Evolutionary conservation across 2,329 filamentous ascomycete genomes (phyloP).

Genomic region (Fusarium siculi): DNA sequence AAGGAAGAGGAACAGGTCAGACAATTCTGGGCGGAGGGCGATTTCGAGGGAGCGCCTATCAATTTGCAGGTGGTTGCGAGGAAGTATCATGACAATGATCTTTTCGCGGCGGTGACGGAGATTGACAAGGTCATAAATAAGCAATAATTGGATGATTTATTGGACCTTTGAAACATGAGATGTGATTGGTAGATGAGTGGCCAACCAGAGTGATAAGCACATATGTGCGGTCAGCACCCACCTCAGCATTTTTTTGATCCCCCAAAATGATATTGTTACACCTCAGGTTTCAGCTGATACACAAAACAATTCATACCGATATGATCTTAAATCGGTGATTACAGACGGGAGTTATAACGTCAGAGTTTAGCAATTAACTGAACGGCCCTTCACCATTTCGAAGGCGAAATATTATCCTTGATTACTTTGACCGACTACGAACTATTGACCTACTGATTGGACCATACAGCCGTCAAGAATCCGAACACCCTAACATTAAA

Average conservation of each 20-base stretch:
- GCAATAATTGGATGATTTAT: background rate
- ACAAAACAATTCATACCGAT: fast-evolving
- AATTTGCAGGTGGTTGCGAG: constrained; percentile 49
- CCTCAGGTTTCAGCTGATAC: fast-evolving
- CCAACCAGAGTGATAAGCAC: background rate
- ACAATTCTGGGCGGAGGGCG: constrained; percentile 46
- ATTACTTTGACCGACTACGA: background rate
- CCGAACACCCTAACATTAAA: too few relatives aligned
- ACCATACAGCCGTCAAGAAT: too few relatives aligned
- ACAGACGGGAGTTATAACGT: fast-evolving
- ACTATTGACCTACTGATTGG: background rate
- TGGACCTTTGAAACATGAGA: background rate
- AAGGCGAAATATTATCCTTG: background rate
- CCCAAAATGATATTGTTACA: fast-evolving
- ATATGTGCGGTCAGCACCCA: background rate
- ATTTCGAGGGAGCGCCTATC: constrained; percentile 51
- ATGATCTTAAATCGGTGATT: fast-evolving
- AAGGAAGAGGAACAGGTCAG: constrained; percentile 37
- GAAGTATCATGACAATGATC: constrained; percentile 47
- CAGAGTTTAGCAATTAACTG: fast-evolving
- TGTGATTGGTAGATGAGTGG: background rate
- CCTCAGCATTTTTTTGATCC: fast-evolving
- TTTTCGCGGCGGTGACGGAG: background rate
- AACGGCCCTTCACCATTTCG: fast-evolving
- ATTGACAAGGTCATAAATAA: background rate